Evolutionary conservation across 225 moss, liverwort and hornwort genomes (phyloP), one percentile per base, ranked within the genome.

Genomic region (Polytrichum formosum): DNA sequence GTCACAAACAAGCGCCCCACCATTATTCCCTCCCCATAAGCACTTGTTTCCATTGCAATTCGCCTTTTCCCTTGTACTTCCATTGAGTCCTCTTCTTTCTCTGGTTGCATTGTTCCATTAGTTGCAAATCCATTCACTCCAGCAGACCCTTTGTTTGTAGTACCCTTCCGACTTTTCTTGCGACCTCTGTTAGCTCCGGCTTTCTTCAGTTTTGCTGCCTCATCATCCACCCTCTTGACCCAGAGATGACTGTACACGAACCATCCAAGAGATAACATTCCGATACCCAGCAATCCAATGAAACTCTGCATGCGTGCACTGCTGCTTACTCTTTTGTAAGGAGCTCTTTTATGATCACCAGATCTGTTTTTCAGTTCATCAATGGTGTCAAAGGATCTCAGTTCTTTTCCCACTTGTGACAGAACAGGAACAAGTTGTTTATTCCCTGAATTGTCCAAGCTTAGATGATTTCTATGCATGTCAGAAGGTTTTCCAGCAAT

Each of bases 1-100:
- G 94, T 82, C 16, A 98, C 90, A 75, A 91, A 98, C 70, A 98
- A 74, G 10, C 85, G 84, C 31, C 98, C 92, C 5, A 98, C 87
- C 73, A 88, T 85, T 20, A 78, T 81, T 26, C 98, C 98, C n/a
- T 76, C 75, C 29, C 91, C 92, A 56, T 88, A 86, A 20, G 37
- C 70, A 53, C 65, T 75, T 66, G 29, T 82, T 27, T 88, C 81
- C 71, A 76, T 35, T 33, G 65, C 70, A n/a, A 71, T 23, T 53
- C 75, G 75, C 63, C 79, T 73, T 9, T 70, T 59, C 30, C 67
- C 77, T 46, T 70, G 33, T 66, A 60, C 65, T 68, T 88, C 87
- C 7, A n/a, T 55, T 26, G 59, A 74, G 2, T 55, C 72, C 17
- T 79, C 76, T n/a, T n/a, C 18, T 31, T 53, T 70, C 5, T 23